Percentiles rank a stretch among this genome's conserved stretches.
Evolutionary conservation across 208 protist genomes (phyloP).

Genomic region (Acanthamoeba sp.): DNA sequence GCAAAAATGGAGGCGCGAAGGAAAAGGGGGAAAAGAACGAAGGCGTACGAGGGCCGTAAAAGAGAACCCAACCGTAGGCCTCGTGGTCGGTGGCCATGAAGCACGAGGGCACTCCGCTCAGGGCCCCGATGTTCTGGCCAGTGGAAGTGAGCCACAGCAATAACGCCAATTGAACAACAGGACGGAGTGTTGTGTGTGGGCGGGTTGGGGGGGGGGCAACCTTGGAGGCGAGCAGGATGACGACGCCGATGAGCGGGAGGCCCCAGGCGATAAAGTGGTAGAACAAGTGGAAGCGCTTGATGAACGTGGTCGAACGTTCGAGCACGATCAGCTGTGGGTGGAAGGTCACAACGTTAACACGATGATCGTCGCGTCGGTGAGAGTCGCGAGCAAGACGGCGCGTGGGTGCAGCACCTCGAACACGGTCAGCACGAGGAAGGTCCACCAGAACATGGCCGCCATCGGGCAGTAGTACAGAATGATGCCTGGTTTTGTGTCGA

Average conservation of each 20-base stretch:
- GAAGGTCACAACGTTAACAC: no score
- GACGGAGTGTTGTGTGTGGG: background rate
- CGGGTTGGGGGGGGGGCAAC: background rate
- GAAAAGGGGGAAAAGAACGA: no score
- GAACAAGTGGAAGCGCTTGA: background rate
- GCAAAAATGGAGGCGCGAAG: background rate
- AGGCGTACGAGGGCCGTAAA: background rate
- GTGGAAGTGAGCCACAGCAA: background rate
- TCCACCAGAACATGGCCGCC: conserved; percentile 26
- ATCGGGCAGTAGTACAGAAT: conserved; percentile 3
- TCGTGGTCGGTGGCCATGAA: background rate
- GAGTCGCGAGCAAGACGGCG: background rate
- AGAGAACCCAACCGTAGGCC: background rate
- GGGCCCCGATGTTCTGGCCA: background rate
- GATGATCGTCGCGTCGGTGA: no score
- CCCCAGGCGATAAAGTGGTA: conserved; percentile 26
- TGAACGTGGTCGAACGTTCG: background rate
- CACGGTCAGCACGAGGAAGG: background rate
- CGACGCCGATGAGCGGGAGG: background rate
- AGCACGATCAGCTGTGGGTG: background rate
- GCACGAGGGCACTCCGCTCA: background rate
- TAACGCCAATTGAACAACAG: no score
- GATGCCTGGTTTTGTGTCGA: background rate
- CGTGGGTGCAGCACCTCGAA: background rate
- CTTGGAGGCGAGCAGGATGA: conserved; percentile 1